These are phyloP conservation scores for Wickerhamomyces ciferrii DNA, from an alignment of 805 yeast genomes.

Conservation along the genomic window DNA sequence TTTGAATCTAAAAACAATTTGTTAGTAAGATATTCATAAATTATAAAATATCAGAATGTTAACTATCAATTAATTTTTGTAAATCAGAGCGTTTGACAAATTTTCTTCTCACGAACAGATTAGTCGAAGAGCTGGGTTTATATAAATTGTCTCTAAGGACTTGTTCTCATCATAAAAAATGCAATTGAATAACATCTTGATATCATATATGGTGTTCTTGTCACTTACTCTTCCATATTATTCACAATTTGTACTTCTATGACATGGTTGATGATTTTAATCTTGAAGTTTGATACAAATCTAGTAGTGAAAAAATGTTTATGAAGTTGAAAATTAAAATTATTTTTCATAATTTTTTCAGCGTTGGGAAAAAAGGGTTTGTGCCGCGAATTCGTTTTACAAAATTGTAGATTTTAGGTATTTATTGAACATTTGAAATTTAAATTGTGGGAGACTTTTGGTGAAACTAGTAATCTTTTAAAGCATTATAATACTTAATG, in stretches of 20 bases:
- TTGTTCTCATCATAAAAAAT: not conserved
- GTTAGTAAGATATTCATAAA: not conserved
- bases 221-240: too few species aligned
- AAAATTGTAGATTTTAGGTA: too few species aligned
- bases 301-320: too few species aligned
- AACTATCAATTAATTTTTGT: not conserved
- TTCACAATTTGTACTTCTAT: too few species aligned
- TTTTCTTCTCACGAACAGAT: slow-evolving; percentile 5
- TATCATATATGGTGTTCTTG: too few species aligned
- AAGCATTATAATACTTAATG: too few species aligned
- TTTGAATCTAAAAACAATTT: too few species aligned
- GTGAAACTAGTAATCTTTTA: too few species aligned
- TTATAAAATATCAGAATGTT: not conserved
- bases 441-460: too few species aligned
- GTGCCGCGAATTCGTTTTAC: not conserved
- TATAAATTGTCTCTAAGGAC: slow-evolving; percentile 1
- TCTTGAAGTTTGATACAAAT: too few species aligned
- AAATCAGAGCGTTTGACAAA: slow-evolving; percentile 4
- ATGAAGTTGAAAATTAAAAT: not conserved
- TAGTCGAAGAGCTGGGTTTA: slow-evolving; percentile 6
- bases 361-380: not conserved
- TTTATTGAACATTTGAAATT: too few species aligned
- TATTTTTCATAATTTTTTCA: not conserved
- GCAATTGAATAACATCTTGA: too few species aligned
- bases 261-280: not conserved